These are phyloP conservation scores for Neonectria neomacrospora DNA, from an alignment of 2,329 filamentous ascomycete species.

Conservation along the genomic window DNA sequence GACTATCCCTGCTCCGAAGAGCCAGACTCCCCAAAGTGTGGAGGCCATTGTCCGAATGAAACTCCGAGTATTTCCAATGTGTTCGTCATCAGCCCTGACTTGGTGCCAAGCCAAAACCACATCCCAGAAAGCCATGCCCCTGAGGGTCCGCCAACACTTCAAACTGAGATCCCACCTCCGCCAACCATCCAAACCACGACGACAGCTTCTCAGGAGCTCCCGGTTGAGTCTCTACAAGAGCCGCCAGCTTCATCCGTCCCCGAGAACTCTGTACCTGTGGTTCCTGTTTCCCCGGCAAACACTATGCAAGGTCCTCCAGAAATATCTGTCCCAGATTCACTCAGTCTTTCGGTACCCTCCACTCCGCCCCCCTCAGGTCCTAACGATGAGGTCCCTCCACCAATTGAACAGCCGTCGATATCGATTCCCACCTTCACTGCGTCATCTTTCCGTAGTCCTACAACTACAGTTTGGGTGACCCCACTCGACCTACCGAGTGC, in stretches of 20 bases:
- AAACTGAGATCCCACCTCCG: neutral
- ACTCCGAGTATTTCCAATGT: constrained; percentile 47
- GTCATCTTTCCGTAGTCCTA: neutral
- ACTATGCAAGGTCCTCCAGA: constrained; percentile 1
- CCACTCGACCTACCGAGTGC: neutral
- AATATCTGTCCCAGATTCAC: neutral
- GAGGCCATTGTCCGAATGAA: constrained; percentile 46
- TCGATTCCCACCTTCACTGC: neutral
- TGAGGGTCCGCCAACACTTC: neutral
- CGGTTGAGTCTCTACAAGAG: constrained; percentile 9
- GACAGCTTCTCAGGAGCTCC: constrained; percentile 22
- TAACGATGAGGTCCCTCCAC: neutral
- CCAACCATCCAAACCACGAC: constrained; percentile 1
- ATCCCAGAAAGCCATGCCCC: constrained; percentile 20
- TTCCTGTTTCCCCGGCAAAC: neutral
- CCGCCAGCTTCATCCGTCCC: neutral
- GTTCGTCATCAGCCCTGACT: constrained; percentile 41
- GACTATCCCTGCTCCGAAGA: constrained; percentile 47
- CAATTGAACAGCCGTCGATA: neutral
- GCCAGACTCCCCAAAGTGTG: constrained; percentile 47
- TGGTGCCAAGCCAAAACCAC: constrained; percentile 23
- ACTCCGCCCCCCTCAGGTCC: neutral
- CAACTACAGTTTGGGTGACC: neutral
- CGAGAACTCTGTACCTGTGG: constrained; percentile 2
- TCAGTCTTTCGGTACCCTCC: neutral